Evolutionary conservation across 106 monocot genomes (phyloP), one percentile per base, ranked within the genome.

Genomic region (Phalaenopsis aphrodite): DNA sequence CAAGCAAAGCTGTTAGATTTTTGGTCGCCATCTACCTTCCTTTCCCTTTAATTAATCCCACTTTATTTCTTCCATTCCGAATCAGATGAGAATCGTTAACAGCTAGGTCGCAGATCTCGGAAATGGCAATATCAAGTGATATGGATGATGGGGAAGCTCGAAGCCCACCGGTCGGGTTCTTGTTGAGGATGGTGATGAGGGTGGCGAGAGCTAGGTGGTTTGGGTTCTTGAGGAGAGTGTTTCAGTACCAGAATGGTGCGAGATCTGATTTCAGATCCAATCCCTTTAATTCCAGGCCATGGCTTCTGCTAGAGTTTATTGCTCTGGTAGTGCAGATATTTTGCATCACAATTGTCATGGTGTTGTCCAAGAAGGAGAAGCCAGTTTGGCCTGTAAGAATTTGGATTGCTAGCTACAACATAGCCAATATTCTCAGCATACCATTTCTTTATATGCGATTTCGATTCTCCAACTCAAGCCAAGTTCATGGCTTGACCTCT

Each of bases 1-100:
- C 49, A 93, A 88, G 91, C 93, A 95, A 93, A 88, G 87, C 82
- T 41, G 90, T 90, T 89, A 89, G 95, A 79, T 95, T 89, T 55
- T 87, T 93, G 92, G 95, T 93, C 95, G 86, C 95, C 95, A 86
- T 95, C 95, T 11, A 68, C 82, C 78, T 76, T 67, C 72, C 68
- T 79, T 79, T 74, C 41, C 79, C 82, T 86, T 68, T 81, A 77
- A 36, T 68, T 81, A 77, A 36, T 14, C 55, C 74, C 76, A 71
- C 72, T 72, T 47, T 42, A 21, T 64, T 47, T 49, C 16, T 23
- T 67, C 24, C 76, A 78, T 15, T 48, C 52, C 18, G 61, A 61
- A 21, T 61, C 61, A 4, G 21, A 77, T 68, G 69, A 58, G 55
- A 30, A 68, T 38, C 23, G 15, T 30, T 30, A 68, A 38, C 68